phyloP scores from a whole-genome alignment of 495 filamentous ascomycete genomes.

The Trichoderma orchidacearum region DNA sequence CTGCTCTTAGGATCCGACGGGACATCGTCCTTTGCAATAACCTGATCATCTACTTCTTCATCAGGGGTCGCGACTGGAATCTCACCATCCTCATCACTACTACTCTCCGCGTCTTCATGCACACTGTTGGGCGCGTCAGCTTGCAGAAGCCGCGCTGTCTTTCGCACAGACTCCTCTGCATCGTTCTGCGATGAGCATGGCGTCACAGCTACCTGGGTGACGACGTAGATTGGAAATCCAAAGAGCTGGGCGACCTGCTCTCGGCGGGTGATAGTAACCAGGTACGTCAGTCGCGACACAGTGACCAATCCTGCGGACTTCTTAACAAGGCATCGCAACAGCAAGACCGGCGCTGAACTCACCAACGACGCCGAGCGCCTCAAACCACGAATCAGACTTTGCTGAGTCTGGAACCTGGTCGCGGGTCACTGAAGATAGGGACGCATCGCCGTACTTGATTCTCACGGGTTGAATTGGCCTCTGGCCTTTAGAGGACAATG shows the following conservation, averaged over 20 bases:
- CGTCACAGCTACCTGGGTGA: slow-evolving; percentile 77
- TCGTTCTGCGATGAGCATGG: slow-evolving; percentile 65
- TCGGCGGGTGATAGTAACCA: slow-evolving; percentile 70
- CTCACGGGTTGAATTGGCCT: slow-evolving; percentile 37
- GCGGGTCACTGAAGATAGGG: slow-evolving; percentile 20
- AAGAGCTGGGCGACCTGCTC: slow-evolving; percentile 79
- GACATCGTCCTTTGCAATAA: slow-evolving; percentile 1
- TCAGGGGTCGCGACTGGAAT: slow-evolving; percentile 1
- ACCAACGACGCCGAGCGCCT: slow-evolving; percentile 83
- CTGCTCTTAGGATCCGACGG: slow-evolving; percentile 25
- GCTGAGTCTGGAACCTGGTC: slow-evolving; percentile 19
- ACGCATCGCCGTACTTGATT: slow-evolving; percentile 63
- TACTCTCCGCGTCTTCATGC: slow-evolving; percentile 21
- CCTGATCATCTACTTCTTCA: slow-evolving; percentile 16
- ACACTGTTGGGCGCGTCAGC: slow-evolving; percentile 17
- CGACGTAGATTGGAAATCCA: slow-evolving; percentile 68
- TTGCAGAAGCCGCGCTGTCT: slow-evolving; percentile 40
- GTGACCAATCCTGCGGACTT: slow-evolving; percentile 48
- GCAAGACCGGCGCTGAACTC: slow-evolving; percentile 9
- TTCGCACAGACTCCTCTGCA: slow-evolving; percentile 53
- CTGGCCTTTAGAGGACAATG: slow-evolving; percentile 37
- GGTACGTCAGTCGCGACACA: slow-evolving; percentile 59
- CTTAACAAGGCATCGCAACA: neutral
- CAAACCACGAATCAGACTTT: slow-evolving; percentile 37
- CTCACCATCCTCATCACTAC: slow-evolving; percentile 11